These are phyloP conservation scores for Chrysanthemum makinoi DNA, from an alignment of 129 eudicot genomes.

Conservation along the genomic window DNA sequence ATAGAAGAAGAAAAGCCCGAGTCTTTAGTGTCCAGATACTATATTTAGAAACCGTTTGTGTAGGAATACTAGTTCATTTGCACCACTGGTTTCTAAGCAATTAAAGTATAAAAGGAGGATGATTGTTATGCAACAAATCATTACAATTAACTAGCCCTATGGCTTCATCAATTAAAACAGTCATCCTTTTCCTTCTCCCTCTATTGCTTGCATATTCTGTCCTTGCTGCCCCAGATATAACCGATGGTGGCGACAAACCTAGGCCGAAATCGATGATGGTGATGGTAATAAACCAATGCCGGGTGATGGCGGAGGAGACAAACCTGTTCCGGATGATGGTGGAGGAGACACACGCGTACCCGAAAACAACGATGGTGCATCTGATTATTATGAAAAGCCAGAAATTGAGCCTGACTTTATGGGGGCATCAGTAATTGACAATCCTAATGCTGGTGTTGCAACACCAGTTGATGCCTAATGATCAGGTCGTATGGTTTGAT, in stretches of 20 bases:
- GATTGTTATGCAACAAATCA: not conserved
- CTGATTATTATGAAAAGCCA: slow-evolving; percentile 25
- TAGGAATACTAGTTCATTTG: slow-evolving; percentile 1
- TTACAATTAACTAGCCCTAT: not conserved
- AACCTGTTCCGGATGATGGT: not conserved
- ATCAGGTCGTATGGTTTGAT: slow-evolving; percentile 68
- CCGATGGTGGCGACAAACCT: not conserved
- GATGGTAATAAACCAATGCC: not conserved
- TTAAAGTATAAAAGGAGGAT: slow-evolving; percentile 13
- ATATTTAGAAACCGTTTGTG: slow-evolving; percentile 14
- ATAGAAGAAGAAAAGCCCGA: slow-evolving; percentile 18
- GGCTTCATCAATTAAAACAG: slow-evolving; percentile 3
- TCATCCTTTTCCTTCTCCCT: slow-evolving; percentile 14
- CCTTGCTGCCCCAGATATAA: not conserved
- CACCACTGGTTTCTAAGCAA: slow-evolving; percentile 7
- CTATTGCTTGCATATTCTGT: slow-evolving; percentile 20
- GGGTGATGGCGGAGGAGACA: not conserved
- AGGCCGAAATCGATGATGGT: not conserved
- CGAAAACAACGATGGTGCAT: slow-evolving; percentile 21
- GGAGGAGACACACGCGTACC: not conserved
- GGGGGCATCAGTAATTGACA: slow-evolving; percentile 45
- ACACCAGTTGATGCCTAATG: slow-evolving; percentile 70
- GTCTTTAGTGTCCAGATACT: slow-evolving; percentile 19
- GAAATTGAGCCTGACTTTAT: slow-evolving; percentile 20
- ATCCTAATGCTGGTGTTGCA: slow-evolving; percentile 64